A percentile compares a stretch with the other conserved stretches of the same genome.
Conservation (phyloP, 2,329 filamentous ascomycete genomes). For the Colletotrichum siamense region DNA sequence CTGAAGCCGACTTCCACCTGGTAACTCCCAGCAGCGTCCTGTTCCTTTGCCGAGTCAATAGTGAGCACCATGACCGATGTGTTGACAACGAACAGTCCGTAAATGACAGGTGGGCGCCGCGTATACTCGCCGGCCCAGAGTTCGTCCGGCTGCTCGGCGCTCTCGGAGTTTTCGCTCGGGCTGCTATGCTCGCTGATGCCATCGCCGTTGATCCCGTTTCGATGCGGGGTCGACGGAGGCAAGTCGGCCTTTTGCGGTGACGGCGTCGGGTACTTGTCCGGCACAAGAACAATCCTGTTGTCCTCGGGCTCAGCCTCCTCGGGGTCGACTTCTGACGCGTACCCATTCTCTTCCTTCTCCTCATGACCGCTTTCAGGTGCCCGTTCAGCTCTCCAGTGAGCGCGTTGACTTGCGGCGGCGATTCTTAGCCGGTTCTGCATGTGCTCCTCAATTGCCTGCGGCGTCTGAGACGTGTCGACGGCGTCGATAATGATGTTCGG, state of each 20-base stretch:
- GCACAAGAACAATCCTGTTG: conserved; percentile 17
- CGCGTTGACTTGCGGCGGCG: conserved; percentile 40
- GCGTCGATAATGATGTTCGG: conserved; percentile 45
- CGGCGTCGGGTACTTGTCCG: conserved; percentile 14
- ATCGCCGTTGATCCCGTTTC: neutral
- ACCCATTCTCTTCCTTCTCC: neutral
- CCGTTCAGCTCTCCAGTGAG: conserved; percentile 34
- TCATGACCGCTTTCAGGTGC: neutral
- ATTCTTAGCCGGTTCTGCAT: conserved; percentile 40
- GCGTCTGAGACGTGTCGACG: conserved; percentile 33
- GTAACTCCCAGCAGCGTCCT: conserved; percentile 43
- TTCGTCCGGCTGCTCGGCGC: too few relatives aligned
- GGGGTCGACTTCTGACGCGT: neutral
- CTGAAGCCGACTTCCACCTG: conserved; percentile 47
- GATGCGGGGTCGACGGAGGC: neutral
- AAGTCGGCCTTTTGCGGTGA: neutral
- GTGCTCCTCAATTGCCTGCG: conserved; percentile 36
- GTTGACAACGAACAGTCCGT: conserved; percentile 48
- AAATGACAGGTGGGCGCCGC: conserved; percentile 42
- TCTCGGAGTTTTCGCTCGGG: neutral
- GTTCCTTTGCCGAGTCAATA: conserved; percentile 39
- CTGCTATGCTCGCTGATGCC: neutral
- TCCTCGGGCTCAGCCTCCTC: conserved; percentile 17
- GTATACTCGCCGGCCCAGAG: neutral
- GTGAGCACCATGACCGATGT: conserved; percentile 44